Base-by-base conservation (phyloP, 2,329 filamentous ascomycete genomes). In the Trichothecium sympodiale region DNA sequence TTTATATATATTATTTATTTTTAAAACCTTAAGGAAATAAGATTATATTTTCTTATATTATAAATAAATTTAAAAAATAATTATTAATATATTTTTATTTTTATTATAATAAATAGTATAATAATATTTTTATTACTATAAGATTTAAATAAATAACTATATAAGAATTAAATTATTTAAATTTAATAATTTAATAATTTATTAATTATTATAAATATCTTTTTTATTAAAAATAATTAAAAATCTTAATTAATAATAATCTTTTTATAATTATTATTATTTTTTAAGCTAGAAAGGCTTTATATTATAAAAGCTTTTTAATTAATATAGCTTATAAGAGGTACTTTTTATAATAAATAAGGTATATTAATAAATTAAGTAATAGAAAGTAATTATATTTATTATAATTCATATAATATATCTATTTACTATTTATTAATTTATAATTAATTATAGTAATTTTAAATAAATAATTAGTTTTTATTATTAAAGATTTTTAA, bases 291-390 rank as follows among this genome's bases (percentile, higher is more conserved):
- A 32, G 27, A 26, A 38, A 38, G 27, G 9, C 8, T 31, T 8
- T 8, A 8, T 31, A 8, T 13, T 8, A 15, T 31, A 8, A 8
- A 13, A 8, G 8, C 16, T 13, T 8, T 31, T 31, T 13, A 39
- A 40, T 40, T 31, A 33, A 9, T 39, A 29, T 16, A 33, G 39
- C 39, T 26, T 31, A 40, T 30, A 15, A 18, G 13, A 33, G 12
- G 15, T 31, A 31, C 15, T 31, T 13, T 31, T 12, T 13, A 8
- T 31, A 31, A 31, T 31, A n/a, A 13, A 31, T 31, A 8, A 8
- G 8, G 8, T 31, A 13, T 31, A 8, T 31, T 31, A 31, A 15
- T 15, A 13, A 31, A 12, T 31, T 13, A 4, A 7, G 17, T 17
- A 31, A 31, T n/a, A n/a, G n/a, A n/a, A n/a, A n/a, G n/a, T n/a